Evolutionary conservation across 495 filamentous ascomycete genomes (phyloP).

Genomic region (Extremus antarcticus): DNA sequence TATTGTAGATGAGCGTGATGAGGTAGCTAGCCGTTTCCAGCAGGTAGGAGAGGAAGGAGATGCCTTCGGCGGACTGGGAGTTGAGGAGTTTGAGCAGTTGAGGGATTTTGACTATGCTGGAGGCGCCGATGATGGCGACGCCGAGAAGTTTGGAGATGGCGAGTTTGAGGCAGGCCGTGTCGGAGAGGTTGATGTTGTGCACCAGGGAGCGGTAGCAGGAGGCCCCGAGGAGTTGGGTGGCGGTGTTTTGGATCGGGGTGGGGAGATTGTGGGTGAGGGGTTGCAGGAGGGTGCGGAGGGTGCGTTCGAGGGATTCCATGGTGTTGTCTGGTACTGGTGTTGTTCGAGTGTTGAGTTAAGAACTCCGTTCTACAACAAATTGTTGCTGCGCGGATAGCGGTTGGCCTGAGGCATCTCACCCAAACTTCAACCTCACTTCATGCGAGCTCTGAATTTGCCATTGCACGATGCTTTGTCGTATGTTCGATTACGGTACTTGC

Average conservation of each 20-base stretch:
- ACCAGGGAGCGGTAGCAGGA: constrained; percentile 74
- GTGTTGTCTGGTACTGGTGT: not conserved
- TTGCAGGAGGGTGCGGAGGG: constrained; percentile 55
- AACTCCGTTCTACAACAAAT: too few relatives aligned
- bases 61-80: constrained; percentile 66
- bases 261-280: constrained; percentile 75
- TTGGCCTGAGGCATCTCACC: too few relatives aligned
- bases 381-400: too few relatives aligned
- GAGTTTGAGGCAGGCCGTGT: constrained; percentile 67
- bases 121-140: constrained; percentile 80
- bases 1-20: constrained; percentile 80
- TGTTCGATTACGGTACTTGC: too few relatives aligned
- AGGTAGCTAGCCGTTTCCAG: constrained; percentile 80
- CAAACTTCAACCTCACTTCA: too few relatives aligned
- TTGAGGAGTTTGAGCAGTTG: constrained; percentile 83
- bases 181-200: constrained; percentile 63
- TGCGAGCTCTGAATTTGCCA: too few relatives aligned
- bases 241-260: constrained; percentile 59
- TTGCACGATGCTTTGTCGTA: too few relatives aligned
- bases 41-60: constrained; percentile 80
- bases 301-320: constrained; percentile 32
- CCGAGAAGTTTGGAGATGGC: constrained; percentile 85
- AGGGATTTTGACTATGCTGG: constrained; percentile 84
- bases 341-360: too few relatives aligned
- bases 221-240: constrained; percentile 67